A percentile compares a stretch with the other conserved stretches of the same genome.
phyloP scores from a whole-genome alignment of 768 basidiomycete genomes.

The Auriculariales sp. region DNA sequence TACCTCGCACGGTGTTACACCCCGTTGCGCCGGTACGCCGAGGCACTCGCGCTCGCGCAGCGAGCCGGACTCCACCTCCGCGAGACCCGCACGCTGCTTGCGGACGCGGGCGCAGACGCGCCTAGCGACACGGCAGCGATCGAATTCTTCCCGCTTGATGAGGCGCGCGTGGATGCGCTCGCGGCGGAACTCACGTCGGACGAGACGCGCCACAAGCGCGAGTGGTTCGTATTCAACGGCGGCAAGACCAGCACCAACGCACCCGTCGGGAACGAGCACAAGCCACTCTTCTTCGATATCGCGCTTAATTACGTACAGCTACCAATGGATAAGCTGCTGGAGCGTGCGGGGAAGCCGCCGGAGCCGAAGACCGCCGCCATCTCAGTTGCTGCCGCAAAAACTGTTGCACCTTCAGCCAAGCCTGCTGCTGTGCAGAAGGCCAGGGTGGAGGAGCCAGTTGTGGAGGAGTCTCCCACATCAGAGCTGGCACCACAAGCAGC shows the following conservation, averaged over 20 bases:
- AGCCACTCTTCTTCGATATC: constrained; percentile 87
- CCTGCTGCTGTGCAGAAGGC: constrained; percentile 34
- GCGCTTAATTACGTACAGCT: constrained; percentile 84
- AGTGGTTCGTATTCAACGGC: constrained; percentile 71
- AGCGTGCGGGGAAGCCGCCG: constrained; percentile 49
- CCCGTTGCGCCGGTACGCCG: constrained; percentile 52
- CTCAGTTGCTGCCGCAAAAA: constrained; percentile 10
- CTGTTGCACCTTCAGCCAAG: constrained; percentile 11
- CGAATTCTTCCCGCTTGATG: constrained; percentile 40
- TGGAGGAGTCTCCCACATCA: not conserved
- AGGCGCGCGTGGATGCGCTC: constrained; percentile 30
- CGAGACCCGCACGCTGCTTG: constrained; percentile 44
- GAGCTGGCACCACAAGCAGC: constrained; percentile 17
- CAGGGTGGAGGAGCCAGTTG: constrained; percentile 37
- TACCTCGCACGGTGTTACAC: constrained; percentile 68
- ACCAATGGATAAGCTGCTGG: constrained; percentile 64
- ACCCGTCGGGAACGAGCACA: constrained; percentile 35
- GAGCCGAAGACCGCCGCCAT: constrained; percentile 12
- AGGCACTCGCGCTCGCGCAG: constrained; percentile 56
- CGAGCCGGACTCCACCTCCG: constrained; percentile 61
- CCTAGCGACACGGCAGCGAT: constrained; percentile 22
- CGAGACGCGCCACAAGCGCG: constrained; percentile 41
- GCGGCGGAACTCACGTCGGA: constrained; percentile 35
- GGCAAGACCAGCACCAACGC: constrained; percentile 14
- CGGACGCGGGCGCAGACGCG: constrained; percentile 31